Conservation (phyloP, 345 rosid genomes). For the Cardamine resedifolia region DNA sequence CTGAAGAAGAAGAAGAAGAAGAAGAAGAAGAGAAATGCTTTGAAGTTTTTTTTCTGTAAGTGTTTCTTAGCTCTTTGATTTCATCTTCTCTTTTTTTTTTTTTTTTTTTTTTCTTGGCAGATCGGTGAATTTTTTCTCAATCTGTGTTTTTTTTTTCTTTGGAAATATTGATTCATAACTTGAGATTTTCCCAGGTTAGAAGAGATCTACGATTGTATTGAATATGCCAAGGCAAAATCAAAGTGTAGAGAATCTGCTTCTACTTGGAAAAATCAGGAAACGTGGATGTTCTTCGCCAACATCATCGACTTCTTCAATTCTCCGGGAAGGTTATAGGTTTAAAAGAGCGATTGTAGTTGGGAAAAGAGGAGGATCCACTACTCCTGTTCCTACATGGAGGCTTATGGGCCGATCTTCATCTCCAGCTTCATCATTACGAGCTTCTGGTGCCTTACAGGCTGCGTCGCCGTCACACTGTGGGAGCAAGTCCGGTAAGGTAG, state of each 20-base stretch:
- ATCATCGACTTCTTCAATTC: constrained; percentile 80
- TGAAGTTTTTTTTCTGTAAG: constrained; percentile 29
- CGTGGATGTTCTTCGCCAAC: constrained; percentile 95
- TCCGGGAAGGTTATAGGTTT: constrained; percentile 72
- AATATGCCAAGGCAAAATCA: constrained; percentile 68
- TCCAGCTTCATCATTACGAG: constrained; percentile 52
- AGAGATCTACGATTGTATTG: constrained; percentile 25
- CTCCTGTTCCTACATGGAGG: constrained; percentile 90
- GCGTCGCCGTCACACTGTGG: constrained; percentile 62
- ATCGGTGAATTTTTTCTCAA: constrained; percentile 16
- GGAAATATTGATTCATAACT: not conserved
- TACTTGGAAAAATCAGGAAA: constrained; percentile 85
- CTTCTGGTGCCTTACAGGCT: constrained; percentile 31
- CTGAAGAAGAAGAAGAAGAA: not conserved
- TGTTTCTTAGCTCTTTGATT: not conserved
- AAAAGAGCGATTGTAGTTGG: constrained; percentile 85
- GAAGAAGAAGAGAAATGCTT: constrained; percentile 19
- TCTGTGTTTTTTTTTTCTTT: not conserved
- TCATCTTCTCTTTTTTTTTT: not conserved
- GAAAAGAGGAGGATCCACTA: constrained; percentile 80
- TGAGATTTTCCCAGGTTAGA: not conserved
- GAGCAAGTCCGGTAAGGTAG: constrained; percentile 42
- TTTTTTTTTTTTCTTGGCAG: not conserved
- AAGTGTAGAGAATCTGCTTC: constrained; percentile 49
- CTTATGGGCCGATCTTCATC: constrained; percentile 63